Base-by-base conservation (phyloP, 768 basidiomycete species). In the Mrakia blollopis region DNA sequence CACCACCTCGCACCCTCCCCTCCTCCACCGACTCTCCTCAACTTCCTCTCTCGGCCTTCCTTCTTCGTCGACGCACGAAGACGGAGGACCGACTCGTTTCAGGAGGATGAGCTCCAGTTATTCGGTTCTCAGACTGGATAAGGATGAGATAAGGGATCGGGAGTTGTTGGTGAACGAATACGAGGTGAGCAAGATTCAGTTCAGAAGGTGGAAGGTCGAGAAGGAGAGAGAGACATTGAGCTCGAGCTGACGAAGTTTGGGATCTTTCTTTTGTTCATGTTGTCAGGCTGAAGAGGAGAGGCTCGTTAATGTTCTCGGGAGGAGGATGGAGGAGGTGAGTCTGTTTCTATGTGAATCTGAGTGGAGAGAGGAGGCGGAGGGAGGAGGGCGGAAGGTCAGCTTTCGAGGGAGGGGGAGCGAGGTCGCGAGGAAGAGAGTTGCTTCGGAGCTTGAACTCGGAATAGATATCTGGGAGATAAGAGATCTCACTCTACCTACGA, bases 251-350 rank as follows among this genome's bases (percentile, higher is more conserved):
- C 11, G n/a, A 6, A 6, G 18, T 30, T 30, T 37, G 4, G 30
- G 30, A 3, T 35, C 3, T 37, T 65, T 5, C n/a, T 28, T 7
- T 63, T 6, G 28, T 35, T 30, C 1, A 7, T 54, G 52, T 54
- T 54, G 3, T n/a, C 57, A 65, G 74, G 67, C 67, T 25, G 74
- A 75, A 37, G 74, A 75, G 50, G 74, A 75, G 62, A 44, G 75
- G 25, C 47, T 76, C 14, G 69, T 72, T 18, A 71, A 71, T 44
- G 69, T 62, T 37, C 70, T 76, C 21, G 75, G 57, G 23, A 57
- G 69, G 28, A 41, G 47, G 41, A 71, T 76, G 69, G 70, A 71
- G 70, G 69, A 70, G 50, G 69, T 62, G 21, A 35, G 30, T 32
- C n/a, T 23, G n/a, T 54, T 54, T 44, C 73, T 7, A 25, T 9